phyloP scores from a whole-genome alignment of 345 rosid genomes.

The Adansonia digitata region DNA sequence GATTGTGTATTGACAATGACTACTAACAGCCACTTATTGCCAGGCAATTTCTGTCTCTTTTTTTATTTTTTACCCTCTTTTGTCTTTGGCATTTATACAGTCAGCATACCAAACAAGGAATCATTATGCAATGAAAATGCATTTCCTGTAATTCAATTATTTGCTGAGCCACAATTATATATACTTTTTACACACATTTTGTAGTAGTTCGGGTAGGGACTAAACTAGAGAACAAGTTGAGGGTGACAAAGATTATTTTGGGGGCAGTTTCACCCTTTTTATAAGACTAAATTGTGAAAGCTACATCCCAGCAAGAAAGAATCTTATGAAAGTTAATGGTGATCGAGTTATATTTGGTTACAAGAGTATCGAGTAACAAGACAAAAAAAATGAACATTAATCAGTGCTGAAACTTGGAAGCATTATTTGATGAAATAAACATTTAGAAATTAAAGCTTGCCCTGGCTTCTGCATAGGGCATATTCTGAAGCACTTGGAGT shows the following conservation, averaged over 20 bases:
- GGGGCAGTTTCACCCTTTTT: neutral
- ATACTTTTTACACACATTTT: neutral
- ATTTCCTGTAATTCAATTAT: neutral
- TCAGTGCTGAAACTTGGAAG: neutral
- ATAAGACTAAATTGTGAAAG: neutral
- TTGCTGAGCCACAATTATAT: neutral
- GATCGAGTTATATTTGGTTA: neutral
- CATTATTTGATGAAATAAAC: no score
- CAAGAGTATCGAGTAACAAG: no score
- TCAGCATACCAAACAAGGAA: slow-evolving; percentile 9
- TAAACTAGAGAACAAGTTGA: neutral
- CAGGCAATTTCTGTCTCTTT: neutral
- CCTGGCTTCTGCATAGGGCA: neutral
- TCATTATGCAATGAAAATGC: neutral
- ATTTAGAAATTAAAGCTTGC: neutral
- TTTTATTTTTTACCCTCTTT: neutral
- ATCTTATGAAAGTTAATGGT: neutral
- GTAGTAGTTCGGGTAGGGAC: neutral
- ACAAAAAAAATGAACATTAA: no score
- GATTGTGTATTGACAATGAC: slow-evolving; percentile 4
- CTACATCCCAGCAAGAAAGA: neutral
- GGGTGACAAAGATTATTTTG: neutral
- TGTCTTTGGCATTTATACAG: neutral
- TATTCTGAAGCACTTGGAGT: no score
- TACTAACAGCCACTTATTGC: no score